Evolutionary conservation across 805 yeast genomes (phyloP).

Genomic region (Ogataea corticis): DNA sequence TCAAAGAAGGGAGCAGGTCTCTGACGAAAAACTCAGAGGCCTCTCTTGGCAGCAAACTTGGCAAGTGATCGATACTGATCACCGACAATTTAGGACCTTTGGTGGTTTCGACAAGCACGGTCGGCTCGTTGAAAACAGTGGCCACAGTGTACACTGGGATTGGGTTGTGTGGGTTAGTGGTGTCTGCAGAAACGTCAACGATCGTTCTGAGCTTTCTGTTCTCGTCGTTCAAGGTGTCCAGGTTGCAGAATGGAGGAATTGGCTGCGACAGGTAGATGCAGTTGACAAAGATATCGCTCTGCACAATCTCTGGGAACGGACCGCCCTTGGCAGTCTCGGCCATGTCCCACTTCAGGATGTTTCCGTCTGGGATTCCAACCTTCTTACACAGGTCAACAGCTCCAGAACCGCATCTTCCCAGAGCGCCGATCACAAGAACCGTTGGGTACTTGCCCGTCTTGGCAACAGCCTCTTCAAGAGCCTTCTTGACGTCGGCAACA

Average conservation of each 20-base stretch:
- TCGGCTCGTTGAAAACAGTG: conserved; percentile 88
- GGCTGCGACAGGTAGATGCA: conserved; percentile 94
- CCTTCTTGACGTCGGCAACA: conserved; percentile 66
- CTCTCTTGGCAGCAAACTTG: conserved; percentile 94
- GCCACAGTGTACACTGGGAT: conserved; percentile 90
- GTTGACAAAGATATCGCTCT: conserved; percentile 88
- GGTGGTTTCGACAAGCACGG: conserved; percentile 77
- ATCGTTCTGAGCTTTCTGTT: conserved; percentile 84
- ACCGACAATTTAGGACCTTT: conserved; percentile 87
- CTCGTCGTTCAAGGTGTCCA: conserved; percentile 60
- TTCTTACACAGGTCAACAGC: conserved; percentile 82
- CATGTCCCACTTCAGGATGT: conserved; percentile 93
- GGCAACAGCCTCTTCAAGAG: conserved; percentile 54
- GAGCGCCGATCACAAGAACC: conserved; percentile 90
- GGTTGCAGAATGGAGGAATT: conserved; percentile 86
- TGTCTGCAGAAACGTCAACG: conserved; percentile 98
- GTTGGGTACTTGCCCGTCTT: conserved; percentile 71
- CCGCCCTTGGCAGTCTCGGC: conserved; percentile 96
- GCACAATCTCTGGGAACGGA: conserved; percentile 89
- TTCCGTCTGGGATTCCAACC: conserved; percentile 84
- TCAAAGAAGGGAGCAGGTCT: conserved; percentile 86
- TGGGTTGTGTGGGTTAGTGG: conserved; percentile 98
- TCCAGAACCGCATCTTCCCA: conserved; percentile 99
- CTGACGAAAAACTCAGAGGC: conserved; percentile 88
- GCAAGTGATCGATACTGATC: conserved; percentile 93